Evolutionary conservation across 768 basidiomycete species (phyloP), one percentile per base, ranked within the genome.

Genomic region (Leccinum boreale): DNA sequence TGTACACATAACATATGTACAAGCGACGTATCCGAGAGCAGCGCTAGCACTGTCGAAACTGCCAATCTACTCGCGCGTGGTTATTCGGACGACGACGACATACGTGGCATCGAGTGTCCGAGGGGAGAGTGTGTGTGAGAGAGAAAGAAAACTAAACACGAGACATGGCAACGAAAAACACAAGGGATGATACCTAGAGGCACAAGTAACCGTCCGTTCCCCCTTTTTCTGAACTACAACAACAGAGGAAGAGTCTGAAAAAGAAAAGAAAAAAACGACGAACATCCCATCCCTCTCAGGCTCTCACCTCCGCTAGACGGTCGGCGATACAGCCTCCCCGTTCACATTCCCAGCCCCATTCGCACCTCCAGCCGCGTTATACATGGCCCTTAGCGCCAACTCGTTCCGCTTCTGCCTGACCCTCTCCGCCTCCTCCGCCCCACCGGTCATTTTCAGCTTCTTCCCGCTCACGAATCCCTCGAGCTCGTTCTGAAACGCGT

Each of bases 371-470:
- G 68, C 62, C 29, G 58, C 58, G 33, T 70, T 80, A 69, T 94
- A 94, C 92, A 98, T 96, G 29, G 90, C 90, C 77, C 89, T 94
- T 62, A 98, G 75, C 21, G 92, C 86, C 75, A 85, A 72, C 53
- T 94, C 94, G 68, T 90, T 92, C 72, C 85, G 79, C 70, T 84
- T 85, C 78, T 94, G 89, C 65, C 95, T 78, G 64, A 95, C 81
- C 56, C 96, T 80, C 75, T 99, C 96, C 23, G 78, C 82, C 75
- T 96, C 93, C 72, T 95, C 92, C 23, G 92, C 89, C 14, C 94
- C 95, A 26, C 95, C 96, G 17, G 95, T 99, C 90, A 94, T 89
- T 79, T 85, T 92, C 71, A 99, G 75, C 76, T 89, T 94, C 79
- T 90, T 90, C 59, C 86, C 84, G 4, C 77, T 81, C 53, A 99